Evolutionary conservation across 441 rosid genomes (phyloP).

Genomic region (Croton laevigatus): DNA sequence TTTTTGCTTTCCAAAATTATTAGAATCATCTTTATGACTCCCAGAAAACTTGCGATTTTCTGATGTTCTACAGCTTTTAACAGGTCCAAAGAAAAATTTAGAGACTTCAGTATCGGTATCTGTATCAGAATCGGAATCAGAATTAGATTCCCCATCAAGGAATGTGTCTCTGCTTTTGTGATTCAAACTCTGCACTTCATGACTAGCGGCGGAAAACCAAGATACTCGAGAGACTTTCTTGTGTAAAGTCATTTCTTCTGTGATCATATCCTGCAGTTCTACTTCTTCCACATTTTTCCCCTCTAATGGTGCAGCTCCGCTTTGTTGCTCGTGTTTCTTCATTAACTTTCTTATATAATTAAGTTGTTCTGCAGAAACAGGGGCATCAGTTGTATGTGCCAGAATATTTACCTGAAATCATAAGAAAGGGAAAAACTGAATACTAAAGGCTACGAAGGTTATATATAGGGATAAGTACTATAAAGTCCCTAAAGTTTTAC

Average conservation of each 20-base stretch:
- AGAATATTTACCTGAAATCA: slow-evolving; percentile 83
- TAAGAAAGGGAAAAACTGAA: slow-evolving; percentile 26
- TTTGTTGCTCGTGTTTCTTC: slow-evolving; percentile 51
- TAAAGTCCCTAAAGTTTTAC: too few species aligned
- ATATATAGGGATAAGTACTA: neutral
- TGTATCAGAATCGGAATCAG: slow-evolving; percentile 55
- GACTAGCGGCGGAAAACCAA: slow-evolving; percentile 38
- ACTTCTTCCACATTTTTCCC: slow-evolving; percentile 36
- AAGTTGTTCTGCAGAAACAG: slow-evolving; percentile 73
- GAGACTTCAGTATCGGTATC: slow-evolving; percentile 44
- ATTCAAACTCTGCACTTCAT: slow-evolving; percentile 25
- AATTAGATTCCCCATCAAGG: slow-evolving; percentile 33
- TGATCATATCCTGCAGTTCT: slow-evolving; percentile 28
- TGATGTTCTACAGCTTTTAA: slow-evolving; percentile 35
- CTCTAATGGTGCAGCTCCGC: slow-evolving; percentile 25
- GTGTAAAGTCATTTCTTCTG: slow-evolving; percentile 35
- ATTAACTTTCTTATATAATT: slow-evolving; percentile 71
- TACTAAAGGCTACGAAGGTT: neutral
- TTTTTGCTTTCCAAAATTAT: slow-evolving; percentile 30
- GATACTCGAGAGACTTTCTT: slow-evolving; percentile 44
- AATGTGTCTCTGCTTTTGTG: slow-evolving; percentile 23
- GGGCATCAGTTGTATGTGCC: slow-evolving; percentile 73
- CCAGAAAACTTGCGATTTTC: slow-evolving; percentile 29
- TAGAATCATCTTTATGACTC: slow-evolving; percentile 32
- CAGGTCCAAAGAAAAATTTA: slow-evolving; percentile 34